Conservation (phyloP, 2,329 filamentous ascomycete genomes). For the Fusarium sacchari region DNA sequence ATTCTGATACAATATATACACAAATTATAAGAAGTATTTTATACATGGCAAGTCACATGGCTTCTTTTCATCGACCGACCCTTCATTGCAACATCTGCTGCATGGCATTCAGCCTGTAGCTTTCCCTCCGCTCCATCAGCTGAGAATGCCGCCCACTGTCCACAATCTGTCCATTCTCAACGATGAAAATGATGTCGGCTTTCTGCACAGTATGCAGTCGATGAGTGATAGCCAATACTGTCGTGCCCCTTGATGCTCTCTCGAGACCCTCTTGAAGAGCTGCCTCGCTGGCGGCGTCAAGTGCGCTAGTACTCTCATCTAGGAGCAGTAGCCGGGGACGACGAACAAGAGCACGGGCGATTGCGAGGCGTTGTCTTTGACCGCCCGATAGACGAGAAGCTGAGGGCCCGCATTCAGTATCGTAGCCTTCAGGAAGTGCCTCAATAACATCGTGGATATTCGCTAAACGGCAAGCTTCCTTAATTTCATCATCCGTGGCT, state of each 20-base stretch:
- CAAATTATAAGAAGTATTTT: background rate
- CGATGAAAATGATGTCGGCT: conserved; percentile 65
- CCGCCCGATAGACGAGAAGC: conserved; percentile 80
- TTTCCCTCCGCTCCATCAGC: conserved; percentile 61
- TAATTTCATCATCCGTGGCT: conserved; percentile 68
- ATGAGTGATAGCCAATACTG: conserved; percentile 68
- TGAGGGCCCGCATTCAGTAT: conserved; percentile 75
- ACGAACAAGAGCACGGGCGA: conserved; percentile 79
- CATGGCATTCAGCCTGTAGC: conserved; percentile 61
- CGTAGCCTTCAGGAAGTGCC: conserved; percentile 70
- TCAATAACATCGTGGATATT: conserved; percentile 77
- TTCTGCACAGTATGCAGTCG: conserved; percentile 64
- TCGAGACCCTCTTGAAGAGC: conserved; percentile 72
- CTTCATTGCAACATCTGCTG: conserved; percentile 57
- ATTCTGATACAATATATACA: background rate
- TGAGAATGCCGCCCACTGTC: conserved; percentile 64
- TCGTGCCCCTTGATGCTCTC: conserved; percentile 61
- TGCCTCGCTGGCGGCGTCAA: conserved; percentile 76
- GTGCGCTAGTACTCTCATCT: conserved; percentile 82
- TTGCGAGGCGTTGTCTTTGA: conserved; percentile 80
- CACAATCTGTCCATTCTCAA: conserved; percentile 62
- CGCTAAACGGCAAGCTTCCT: conserved; percentile 72
- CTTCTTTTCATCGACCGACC: background rate
- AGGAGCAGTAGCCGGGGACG: conserved; percentile 75
- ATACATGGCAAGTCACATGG: background rate